These are phyloP conservation scores for Fraxinus nigra DNA, from an alignment of 305 asterid species.

Conservation along the genomic window DNA sequence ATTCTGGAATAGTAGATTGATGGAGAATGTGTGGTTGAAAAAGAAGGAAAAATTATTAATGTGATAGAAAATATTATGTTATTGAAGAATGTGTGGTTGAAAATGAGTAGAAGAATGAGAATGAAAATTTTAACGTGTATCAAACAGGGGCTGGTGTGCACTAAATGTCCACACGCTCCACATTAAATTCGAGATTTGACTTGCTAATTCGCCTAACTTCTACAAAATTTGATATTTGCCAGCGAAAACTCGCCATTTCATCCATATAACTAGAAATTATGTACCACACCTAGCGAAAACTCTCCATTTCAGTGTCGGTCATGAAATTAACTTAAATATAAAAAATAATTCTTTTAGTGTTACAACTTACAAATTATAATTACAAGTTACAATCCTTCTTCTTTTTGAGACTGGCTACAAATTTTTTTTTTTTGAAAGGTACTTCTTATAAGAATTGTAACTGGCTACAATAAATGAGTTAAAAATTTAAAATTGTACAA, in stretches of 20 bases:
- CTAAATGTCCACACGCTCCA: neutral
- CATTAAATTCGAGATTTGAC: neutral
- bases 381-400: neutral
- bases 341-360: too few relatives aligned
- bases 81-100: too few relatives aligned
- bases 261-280: neutral
- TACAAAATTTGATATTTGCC: neutral
- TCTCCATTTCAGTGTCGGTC: neutral
- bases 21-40: too few relatives aligned
- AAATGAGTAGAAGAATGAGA: too few relatives aligned
- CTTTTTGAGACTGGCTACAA: neutral
- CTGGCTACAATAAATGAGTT: neutral
- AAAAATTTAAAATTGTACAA: neutral
- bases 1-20: too few relatives aligned
- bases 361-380: neutral
- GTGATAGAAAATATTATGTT: too few relatives aligned
- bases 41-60: too few relatives aligned
- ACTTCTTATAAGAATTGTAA: too few relatives aligned
- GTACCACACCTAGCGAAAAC: neutral
- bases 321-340: neutral
- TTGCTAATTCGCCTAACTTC: neutral
- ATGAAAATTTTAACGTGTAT: too few relatives aligned
- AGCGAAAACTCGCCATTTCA: neutral
- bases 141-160: neutral
- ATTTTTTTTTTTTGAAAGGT: too few relatives aligned